Conservation (phyloP, 73 alveolate genomes). For the Symbiodinium natans region DNA sequence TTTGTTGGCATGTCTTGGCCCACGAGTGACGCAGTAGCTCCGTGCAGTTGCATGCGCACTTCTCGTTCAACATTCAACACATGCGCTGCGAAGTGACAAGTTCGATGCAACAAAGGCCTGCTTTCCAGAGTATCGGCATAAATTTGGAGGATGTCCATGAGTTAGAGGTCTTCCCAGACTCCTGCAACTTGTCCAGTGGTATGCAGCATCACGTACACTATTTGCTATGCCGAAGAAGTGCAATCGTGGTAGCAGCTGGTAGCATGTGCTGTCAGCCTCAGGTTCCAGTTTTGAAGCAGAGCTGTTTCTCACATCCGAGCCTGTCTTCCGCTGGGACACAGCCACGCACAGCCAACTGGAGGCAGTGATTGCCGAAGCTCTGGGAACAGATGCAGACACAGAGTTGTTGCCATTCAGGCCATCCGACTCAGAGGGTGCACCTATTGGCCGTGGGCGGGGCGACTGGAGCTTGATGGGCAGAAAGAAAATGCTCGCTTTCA, state of each 20-base stretch:
- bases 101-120: not conserved
- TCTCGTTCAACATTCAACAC: too few species aligned
- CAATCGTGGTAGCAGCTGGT: too few species aligned
- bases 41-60: too few species aligned
- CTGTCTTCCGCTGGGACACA: conserved; percentile 45
- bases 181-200: not conserved
- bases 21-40: too few species aligned
- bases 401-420: not conserved
- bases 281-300: conserved; percentile 41
- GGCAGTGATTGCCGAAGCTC: not conserved
- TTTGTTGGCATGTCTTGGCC: too few species aligned
- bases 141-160: not conserved
- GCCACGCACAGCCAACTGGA: conserved; percentile 4
- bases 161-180: not conserved
- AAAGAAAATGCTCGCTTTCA: not conserved
- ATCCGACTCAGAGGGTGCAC: not conserved
- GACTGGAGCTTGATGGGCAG: not conserved
- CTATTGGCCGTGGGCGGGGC: conserved; percentile 17
- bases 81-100: not conserved
- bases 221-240: too few species aligned
- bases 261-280: not conserved
- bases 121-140: not conserved
- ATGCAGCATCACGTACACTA: too few species aligned
- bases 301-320: conserved; percentile 39
- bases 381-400: not conserved